These are phyloP conservation scores for Lotmaria passim DNA, from an alignment of 208 protist species.

Conservation along the genomic window DNA sequence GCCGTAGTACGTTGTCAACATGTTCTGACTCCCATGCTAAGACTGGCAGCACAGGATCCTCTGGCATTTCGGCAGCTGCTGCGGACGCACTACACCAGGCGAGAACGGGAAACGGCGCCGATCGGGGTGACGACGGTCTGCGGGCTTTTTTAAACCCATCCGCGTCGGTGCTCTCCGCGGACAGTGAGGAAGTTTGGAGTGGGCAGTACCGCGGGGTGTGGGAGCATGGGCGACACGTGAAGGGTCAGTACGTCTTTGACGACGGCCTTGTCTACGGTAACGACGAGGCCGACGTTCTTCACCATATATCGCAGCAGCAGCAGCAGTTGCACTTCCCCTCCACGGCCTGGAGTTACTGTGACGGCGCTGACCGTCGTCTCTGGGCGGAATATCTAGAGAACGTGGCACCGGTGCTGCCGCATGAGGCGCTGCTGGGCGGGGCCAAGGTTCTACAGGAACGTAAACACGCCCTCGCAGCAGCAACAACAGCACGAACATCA, in stretches of 20 bases:
- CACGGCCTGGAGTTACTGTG: conserved; percentile 81
- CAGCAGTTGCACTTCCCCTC: conserved; percentile 17
- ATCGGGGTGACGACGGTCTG: too few relatives aligned
- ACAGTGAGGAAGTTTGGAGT: conserved; percentile 34
- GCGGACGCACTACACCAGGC: background rate
- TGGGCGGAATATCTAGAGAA: conserved; percentile 86
- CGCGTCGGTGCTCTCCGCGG: background rate
- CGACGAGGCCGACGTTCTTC: conserved; percentile 8
- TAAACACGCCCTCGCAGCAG: conserved; percentile 7
- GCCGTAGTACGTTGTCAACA: too few relatives aligned
- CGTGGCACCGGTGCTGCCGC: conserved; percentile 75
- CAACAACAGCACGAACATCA: background rate
- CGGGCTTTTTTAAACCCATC: conserved; percentile 20
- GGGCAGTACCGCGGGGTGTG: conserved; percentile 88
- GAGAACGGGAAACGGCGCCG: too few relatives aligned
- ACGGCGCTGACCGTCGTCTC: conserved; percentile 76
- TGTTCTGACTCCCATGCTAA: too few relatives aligned
- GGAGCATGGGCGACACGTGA: conserved; percentile 71
- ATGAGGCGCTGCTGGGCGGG: conserved; percentile 71
- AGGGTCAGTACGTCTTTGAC: conserved; percentile 81
- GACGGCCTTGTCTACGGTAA: conserved; percentile 83
- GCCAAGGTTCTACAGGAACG: conserved; percentile 22
- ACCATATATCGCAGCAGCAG: too few relatives aligned
- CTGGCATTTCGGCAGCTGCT: too few relatives aligned
- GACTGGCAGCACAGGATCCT: too few relatives aligned